Percentiles rank a stretch among this genome's conserved stretches.
Evolutionary conservation across 371 early-diverging fungal species (phyloP).

Genomic region (Lichtheimia ramosa): DNA sequence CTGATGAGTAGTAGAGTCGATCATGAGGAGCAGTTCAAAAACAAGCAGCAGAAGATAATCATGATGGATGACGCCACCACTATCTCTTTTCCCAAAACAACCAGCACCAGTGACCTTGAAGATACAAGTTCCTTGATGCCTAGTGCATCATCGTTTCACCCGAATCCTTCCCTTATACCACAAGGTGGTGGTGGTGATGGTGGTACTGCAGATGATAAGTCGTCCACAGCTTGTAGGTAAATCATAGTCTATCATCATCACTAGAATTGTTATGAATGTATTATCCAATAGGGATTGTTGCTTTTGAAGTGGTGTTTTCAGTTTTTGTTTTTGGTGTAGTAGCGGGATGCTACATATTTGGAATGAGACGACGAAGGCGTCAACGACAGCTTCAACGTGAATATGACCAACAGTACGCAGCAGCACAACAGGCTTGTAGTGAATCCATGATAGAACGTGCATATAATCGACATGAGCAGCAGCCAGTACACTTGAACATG

Average conservation of each 20-base stretch:
- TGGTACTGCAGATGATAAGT: too few species aligned
- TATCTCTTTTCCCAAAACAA: too few species aligned
- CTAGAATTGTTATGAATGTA: not conserved
- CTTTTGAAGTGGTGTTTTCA: conserved; percentile 16
- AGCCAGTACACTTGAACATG: not conserved
- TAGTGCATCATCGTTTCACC: too few species aligned
- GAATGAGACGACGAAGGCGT: conserved; percentile 11
- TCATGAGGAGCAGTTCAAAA: too few species aligned
- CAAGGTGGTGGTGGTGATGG: too few species aligned
- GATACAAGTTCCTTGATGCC: too few species aligned
- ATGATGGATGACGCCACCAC: too few species aligned
- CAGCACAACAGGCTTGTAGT: conserved; percentile 7
- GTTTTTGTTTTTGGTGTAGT: conserved; percentile 8
- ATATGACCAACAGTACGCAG: not conserved
- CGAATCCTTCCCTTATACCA: too few species aligned
- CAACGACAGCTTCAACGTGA: not conserved
- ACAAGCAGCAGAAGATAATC: too few species aligned
- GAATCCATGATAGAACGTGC: conserved; percentile 12
- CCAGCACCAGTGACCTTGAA: too few species aligned
- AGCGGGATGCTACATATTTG: conserved; percentile 13
- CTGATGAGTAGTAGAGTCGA: too few species aligned
- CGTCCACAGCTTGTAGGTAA: not conserved
- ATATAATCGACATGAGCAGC: conserved; percentile 3
- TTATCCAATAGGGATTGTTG: conserved; percentile 7
- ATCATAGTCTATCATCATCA: not conserved